A percentile compares a stretch with the other conserved stretches of the same genome.
Conservation (phyloP, 768 basidiomycete genomes). For the Russula sp. region DNA sequence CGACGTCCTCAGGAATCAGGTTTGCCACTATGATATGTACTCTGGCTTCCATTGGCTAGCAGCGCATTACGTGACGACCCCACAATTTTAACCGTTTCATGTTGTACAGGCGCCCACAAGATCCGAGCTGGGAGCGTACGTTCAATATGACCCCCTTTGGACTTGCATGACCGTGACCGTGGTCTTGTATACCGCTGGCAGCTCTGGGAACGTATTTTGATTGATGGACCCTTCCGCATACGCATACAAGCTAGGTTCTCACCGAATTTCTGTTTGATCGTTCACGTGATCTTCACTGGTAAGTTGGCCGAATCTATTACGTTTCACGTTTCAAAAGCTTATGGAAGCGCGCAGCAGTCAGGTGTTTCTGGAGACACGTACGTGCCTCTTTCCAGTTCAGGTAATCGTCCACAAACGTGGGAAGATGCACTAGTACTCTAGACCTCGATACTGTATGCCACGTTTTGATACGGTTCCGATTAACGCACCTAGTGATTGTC, state of each 20-base stretch:
- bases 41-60: background rate
- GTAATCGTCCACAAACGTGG: background rate
- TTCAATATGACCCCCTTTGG: background rate
- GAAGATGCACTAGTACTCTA: background rate
- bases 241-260: background rate
- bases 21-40: too few species aligned
- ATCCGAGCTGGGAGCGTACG: background rate
- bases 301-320: too few species aligned
- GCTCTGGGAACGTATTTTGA: background rate
- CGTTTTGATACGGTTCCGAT: background rate
- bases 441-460: background rate
- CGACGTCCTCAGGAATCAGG: too few species aligned
- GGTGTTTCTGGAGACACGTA: background rate
- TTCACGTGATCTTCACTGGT: background rate
- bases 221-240: background rate
- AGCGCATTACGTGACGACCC: background rate
- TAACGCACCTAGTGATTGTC: background rate
- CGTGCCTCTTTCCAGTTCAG: background rate
- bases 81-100: background rate
- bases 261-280: background rate
- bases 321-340: too few species aligned
- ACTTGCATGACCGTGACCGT: background rate
- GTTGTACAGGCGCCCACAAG: constrained; percentile 1
- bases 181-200: background rate
- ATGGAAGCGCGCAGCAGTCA: too few species aligned